Base-by-base conservation (phyloP, 768 basidiomycete genomes). In the Lepiota brunneoincarnata region DNA sequence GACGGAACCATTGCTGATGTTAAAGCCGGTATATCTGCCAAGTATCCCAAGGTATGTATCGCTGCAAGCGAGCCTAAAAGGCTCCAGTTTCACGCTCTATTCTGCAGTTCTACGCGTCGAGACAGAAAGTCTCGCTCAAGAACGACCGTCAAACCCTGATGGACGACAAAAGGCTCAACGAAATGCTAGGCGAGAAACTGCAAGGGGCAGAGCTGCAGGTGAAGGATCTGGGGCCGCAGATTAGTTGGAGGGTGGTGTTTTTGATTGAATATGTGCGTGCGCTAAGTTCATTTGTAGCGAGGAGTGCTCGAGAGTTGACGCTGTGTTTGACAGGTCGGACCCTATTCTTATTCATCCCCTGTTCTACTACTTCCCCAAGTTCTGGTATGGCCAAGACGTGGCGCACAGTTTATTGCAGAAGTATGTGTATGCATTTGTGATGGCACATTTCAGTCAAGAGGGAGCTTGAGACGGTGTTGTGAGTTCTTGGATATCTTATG, bases 361-460 rank as follows among this genome's bases (percentile, higher is more conserved):
- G 14, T 70, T 96, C 44, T 94, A 91, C 68, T 71, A 86, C 63
- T 82, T 84, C 58, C 86, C 89, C 0, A 66, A 76, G 41, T 51
- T 87, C 12, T 78, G 91, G 66, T 97, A 91, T 68, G 83, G 91
- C 1, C 67, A 72, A 10, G 71, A 77, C 18, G 85, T 93, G 31
- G 72, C 83, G 54, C 89, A 93, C 64, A 91, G 91, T 59, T 69
- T 76, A 51, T 67, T 95, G 61, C 92, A 95, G 69, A 85, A 82
- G 87, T 84, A 83, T 56, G 83, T 86, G 4, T 91, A 83, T 60
- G 79, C 72, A 2, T 78, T 97, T 59, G 84, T 93, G 34, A 76
- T 97, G 70, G 63, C 87, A 14, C 97, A 99, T 67, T 98, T 94
- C 71, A 56, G n/a, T 81, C 41, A 99, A 99, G 72, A 87, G 97